Conservation (phyloP, 106 monocot genomes). For the Acorus gramineus region DNA sequence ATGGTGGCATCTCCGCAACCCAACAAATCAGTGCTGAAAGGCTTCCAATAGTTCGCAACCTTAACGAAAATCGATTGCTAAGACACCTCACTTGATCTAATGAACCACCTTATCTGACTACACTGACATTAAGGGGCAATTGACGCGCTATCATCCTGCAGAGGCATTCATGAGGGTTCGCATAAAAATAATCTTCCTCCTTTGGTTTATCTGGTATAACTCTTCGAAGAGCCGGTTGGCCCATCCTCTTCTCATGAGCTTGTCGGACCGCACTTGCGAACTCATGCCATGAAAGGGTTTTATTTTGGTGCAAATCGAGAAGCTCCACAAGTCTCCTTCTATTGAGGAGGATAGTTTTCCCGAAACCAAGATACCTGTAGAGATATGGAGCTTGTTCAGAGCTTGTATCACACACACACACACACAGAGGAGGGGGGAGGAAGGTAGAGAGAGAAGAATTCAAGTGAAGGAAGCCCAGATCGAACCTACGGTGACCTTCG, state of each 20-base stretch:
- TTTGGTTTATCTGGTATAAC: conserved; percentile 40
- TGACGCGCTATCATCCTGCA: conserved; percentile 17
- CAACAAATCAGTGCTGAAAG: too few species aligned
- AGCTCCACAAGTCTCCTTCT: conserved; percentile 46
- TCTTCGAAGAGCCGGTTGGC: conserved; percentile 33
- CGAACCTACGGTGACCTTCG: conserved; percentile 66
- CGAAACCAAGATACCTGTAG: conserved; percentile 51
- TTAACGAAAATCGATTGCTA: too few species aligned
- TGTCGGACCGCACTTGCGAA: conserved; percentile 27
- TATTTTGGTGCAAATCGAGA: conserved; percentile 44
- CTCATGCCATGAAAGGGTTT: conserved; percentile 45
- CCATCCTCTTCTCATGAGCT: conserved; percentile 23
- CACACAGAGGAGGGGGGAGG: too few species aligned
- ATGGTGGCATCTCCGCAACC: too few species aligned
- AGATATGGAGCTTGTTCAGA: neutral
- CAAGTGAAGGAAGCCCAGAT: neutral
- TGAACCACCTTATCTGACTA: neutral
- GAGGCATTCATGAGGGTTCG: conserved; percentile 60
- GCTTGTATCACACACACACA: too few species aligned
- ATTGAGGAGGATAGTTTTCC: conserved; percentile 47
- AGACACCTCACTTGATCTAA: too few species aligned
- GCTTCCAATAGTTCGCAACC: too few species aligned
- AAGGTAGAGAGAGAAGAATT: too few species aligned
- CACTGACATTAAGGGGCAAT: neutral
- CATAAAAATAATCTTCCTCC: conserved; percentile 72